phyloP scores from a whole-genome alignment of 257 asterid genomes.

The Nicotiana obtusifolia region DNA sequence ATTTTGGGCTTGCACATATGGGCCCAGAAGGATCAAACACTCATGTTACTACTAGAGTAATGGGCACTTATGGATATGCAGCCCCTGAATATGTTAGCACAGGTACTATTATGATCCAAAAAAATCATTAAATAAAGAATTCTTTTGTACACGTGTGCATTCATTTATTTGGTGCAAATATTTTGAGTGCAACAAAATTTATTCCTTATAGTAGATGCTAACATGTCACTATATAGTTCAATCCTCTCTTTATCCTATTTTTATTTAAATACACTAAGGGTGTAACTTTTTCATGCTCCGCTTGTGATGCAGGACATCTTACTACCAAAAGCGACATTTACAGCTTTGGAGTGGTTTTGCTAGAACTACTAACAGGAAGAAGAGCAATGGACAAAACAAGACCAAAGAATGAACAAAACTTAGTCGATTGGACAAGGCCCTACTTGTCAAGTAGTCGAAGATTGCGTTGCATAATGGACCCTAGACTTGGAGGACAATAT shows the following conservation, averaged over 20 bases:
- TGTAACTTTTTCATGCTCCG: background rate
- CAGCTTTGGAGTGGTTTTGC: slow-evolving; percentile 83
- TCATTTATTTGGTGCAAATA: background rate
- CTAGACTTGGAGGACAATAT: slow-evolving; percentile 71
- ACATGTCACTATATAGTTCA: too few species aligned
- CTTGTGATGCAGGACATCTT: slow-evolving; percentile 59
- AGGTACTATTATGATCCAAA: slow-evolving; percentile 27
- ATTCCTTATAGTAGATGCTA: too few species aligned
- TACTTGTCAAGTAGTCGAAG: slow-evolving; percentile 58
- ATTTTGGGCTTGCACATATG: slow-evolving; percentile 90
- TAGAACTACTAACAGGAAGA: slow-evolving; percentile 75
- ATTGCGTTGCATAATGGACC: slow-evolving; percentile 60
- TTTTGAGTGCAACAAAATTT: background rate
- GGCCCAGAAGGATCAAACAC: slow-evolving; percentile 96
- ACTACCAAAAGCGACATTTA: slow-evolving; percentile 87
- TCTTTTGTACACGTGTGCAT: background rate
- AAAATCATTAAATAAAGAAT: too few species aligned
- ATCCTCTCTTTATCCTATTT: background rate
- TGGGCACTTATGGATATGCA: slow-evolving; percentile 96
- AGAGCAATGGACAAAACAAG: slow-evolving; percentile 76
- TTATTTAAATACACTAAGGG: background rate
- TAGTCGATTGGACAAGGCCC: slow-evolving; percentile 76
- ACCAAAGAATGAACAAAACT: slow-evolving; percentile 58
- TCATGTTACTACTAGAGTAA: slow-evolving; percentile 84
- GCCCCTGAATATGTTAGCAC: slow-evolving; percentile 96